Conservation (phyloP, 2,329 filamentous ascomycete species). For the Neofusicoccum kwambonambiense region DNA sequence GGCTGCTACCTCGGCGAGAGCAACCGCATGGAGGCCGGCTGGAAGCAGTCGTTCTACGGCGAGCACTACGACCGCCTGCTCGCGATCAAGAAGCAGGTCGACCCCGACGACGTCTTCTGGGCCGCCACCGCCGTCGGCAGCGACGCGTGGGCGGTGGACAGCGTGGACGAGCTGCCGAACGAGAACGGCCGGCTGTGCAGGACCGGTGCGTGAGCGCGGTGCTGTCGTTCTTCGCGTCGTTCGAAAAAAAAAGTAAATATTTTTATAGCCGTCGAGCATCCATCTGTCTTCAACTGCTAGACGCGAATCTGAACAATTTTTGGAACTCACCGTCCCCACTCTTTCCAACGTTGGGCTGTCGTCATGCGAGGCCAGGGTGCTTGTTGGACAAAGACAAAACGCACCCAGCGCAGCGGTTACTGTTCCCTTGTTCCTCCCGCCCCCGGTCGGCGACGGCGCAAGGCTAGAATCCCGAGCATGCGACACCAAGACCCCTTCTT, state of each 20-base stretch:
- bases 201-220: not conserved
- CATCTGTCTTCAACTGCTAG: too few species aligned
- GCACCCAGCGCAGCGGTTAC: not conserved
- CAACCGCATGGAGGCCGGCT: conserved; percentile 28
- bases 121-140: conserved; percentile 26
- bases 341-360: too few species aligned
- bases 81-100: conserved; percentile 26
- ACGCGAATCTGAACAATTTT: too few species aligned
- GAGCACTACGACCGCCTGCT: conserved; percentile 24
- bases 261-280: too few species aligned
- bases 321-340: too few species aligned
- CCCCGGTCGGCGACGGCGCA: not conserved
- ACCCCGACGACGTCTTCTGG: conserved; percentile 28
- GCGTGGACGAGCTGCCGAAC: conserved; percentile 22
- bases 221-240: not conserved
- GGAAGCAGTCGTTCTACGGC: conserved; percentile 29
- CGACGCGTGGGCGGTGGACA: conserved; percentile 25
- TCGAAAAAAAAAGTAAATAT: not conserved
- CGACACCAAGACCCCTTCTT: not conserved
- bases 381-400: not conserved
- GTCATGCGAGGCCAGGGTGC: too few species aligned
- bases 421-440: not conserved
- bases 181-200: conserved; percentile 22
- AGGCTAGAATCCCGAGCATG: too few species aligned
- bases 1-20: conserved; percentile 33